Evolutionary conservation across 345 rosid genomes (phyloP).

Genomic region (Rhodamnia rubescens): DNA sequence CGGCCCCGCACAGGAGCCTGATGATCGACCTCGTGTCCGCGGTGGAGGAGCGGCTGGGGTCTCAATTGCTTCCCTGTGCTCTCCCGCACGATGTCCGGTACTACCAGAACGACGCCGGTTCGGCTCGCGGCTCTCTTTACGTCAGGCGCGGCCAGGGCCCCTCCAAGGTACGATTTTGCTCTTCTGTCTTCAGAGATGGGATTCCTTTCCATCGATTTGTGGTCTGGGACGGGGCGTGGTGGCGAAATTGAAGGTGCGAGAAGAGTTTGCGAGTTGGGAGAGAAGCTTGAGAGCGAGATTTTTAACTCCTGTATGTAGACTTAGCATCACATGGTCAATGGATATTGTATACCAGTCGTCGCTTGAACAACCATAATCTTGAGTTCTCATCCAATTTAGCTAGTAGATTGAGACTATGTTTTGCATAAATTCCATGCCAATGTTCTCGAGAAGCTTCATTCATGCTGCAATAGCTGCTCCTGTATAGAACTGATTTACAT

Average conservation of each 20-base stretch:
- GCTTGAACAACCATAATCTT: background rate
- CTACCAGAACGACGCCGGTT: conserved; percentile 38
- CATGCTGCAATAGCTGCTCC: background rate
- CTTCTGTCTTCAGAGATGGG: background rate
- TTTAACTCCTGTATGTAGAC: too few species aligned
- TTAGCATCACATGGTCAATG: too few species aligned
- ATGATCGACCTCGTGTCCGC: conserved; percentile 63
- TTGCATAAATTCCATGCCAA: background rate
- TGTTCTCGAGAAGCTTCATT: background rate
- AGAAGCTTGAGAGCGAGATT: background rate
- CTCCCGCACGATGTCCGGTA: conserved; percentile 55
- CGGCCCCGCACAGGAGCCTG: conserved; percentile 33
- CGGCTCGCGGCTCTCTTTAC: conserved; percentile 52
- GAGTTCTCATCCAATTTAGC: background rate
- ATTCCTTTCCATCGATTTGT: background rate
- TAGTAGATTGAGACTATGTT: background rate
- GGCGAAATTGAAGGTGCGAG: background rate
- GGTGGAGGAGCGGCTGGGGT: conserved; percentile 44
- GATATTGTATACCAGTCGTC: too few species aligned
- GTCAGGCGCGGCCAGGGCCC: conserved; percentile 48
- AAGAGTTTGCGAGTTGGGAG: background rate
- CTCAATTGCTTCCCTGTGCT: conserved; percentile 44
- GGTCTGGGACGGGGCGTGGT: background rate
- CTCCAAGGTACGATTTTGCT: conserved; percentile 30
- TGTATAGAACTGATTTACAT: background rate